A percentile compares a stretch with the other conserved stretches of the same genome.
phyloP scores from a whole-genome alignment of 2,329 filamentous ascomycete species.

The Cladosporium sp. region DNA sequence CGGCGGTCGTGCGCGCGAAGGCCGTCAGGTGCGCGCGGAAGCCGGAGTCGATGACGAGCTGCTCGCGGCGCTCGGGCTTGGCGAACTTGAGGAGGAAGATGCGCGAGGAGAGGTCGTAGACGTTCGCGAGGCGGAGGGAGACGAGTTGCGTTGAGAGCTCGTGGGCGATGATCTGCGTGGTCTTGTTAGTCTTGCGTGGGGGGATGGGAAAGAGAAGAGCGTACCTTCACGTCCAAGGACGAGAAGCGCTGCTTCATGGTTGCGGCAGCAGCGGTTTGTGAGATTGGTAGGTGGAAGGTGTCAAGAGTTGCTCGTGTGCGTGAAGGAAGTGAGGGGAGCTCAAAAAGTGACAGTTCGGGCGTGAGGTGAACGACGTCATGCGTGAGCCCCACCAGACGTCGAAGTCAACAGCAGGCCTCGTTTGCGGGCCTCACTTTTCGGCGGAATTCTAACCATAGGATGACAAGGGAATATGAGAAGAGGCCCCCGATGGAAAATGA shows the following conservation, averaged over 20 bases:
- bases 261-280: not conserved
- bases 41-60: constrained; percentile 87
- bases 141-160: constrained; percentile 76
- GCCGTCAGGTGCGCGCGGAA: constrained; percentile 93
- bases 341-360: not conserved
- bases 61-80: constrained; percentile 80
- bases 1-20: constrained; percentile 80
- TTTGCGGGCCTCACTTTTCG: too few species aligned
- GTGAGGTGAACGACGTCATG: constrained; percentile 3
- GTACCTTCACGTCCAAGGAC: constrained; percentile 68
- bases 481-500: not conserved
- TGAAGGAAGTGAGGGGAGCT: not conserved
- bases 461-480: not conserved
- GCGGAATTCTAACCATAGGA: not conserved
- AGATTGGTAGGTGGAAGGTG: not conserved
- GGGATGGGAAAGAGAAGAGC: not conserved
- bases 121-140: constrained; percentile 77
- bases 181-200: constrained; percentile 12
- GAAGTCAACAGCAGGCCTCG: not conserved
- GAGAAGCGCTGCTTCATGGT: constrained; percentile 74
- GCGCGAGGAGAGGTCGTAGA: constrained; percentile 92
- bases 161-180: constrained; percentile 79
- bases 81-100: constrained; percentile 95
- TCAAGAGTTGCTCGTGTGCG: not conserved
- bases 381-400: not conserved